Conservation (phyloP, 306 rosid genomes). For the Rosa persica region DNA sequence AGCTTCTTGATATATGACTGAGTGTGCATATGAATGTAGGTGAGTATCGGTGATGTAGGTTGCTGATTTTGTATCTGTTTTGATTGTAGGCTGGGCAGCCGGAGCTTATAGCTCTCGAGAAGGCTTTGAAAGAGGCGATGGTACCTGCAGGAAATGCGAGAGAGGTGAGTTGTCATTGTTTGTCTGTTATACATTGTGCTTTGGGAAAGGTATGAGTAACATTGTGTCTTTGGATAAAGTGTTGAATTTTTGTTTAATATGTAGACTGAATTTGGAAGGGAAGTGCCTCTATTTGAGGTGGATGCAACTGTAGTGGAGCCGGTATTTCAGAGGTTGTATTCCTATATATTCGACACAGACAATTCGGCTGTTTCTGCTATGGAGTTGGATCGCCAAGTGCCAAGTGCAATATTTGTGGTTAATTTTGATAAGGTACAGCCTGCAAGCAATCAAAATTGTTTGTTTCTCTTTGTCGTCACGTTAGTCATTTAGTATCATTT, state of each 20-base stretch:
- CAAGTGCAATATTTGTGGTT: constrained; percentile 77
- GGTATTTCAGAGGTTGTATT: constrained; percentile 73
- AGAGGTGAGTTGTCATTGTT: constrained; percentile 55
- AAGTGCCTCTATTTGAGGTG: constrained; percentile 81
- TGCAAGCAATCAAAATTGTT: constrained; percentile 13
- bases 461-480: constrained; percentile 14
- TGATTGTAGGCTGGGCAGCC: constrained; percentile 77
- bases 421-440: constrained; percentile 88
- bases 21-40: not conserved
- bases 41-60: not conserved
- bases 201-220: not conserved
- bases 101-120: constrained; percentile 87
- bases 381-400: constrained; percentile 61
- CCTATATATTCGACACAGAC: constrained; percentile 71
- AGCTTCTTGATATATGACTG: constrained; percentile 16
- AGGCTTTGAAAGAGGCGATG: constrained; percentile 78
- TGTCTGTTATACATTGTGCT: constrained; percentile 8
- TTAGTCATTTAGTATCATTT: constrained; percentile 15
- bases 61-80: constrained; percentile 5
- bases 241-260: constrained; percentile 27
- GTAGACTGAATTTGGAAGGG: constrained; percentile 89
- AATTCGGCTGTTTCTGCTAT: constrained; percentile 42
- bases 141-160: constrained; percentile 81
- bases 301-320: constrained; percentile 89
- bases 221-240: constrained; percentile 12